Evolutionary conservation across 2,329 filamentous ascomycete species (phyloP), one percentile per base, ranked within the genome.

Genomic region (Ceratocystis harringtonii): DNA sequence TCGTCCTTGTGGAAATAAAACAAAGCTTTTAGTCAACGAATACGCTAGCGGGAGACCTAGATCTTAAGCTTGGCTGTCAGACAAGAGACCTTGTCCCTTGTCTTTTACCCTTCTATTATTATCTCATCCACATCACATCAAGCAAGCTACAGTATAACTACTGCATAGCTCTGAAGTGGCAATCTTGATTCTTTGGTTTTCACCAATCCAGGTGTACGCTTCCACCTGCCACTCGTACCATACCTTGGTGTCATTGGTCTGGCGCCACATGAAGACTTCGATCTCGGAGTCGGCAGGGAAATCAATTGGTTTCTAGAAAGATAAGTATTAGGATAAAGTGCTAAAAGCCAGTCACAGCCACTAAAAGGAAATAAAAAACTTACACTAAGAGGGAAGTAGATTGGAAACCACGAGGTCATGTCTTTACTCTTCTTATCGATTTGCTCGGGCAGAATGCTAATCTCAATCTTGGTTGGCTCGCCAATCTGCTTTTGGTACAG

Each of bases 401-500:
- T 97, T 1, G 94, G 94, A 74, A 99, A 99, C 94, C 94, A 99
- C 65, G 90, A 95, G 69, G 96, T 95, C 95, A 99, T 99, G 71
- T 95, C 92, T 72, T 88, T 88, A 79, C 91, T 96, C 82, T 97
- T 97, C 66, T 79, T 78, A 65, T 94, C 90, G 76, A 99, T 97
- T 36, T 87, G 89, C 69, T 95, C 88, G 0, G 94, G 95, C 71
- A 96, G 88, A 3, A 89, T 99, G 72, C 90, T 95, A 67, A 99
- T 81, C 77, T 97, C 92, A 3, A 96, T 84, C 70, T 84, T 85
- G 1, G 77, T 71, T 69, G 72, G 72, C 28, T 76, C 74, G 5
- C 71, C 74, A 65, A 70, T 71, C 36, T 71, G 73, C 32, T 70
- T 75, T 12, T 79, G 81, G 73, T 97, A 99, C 22, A 99, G 80